phyloP scores from a whole-genome alignment of 1,284 basidiomycete genomes.

The Microbotryum saponariae region DNA sequence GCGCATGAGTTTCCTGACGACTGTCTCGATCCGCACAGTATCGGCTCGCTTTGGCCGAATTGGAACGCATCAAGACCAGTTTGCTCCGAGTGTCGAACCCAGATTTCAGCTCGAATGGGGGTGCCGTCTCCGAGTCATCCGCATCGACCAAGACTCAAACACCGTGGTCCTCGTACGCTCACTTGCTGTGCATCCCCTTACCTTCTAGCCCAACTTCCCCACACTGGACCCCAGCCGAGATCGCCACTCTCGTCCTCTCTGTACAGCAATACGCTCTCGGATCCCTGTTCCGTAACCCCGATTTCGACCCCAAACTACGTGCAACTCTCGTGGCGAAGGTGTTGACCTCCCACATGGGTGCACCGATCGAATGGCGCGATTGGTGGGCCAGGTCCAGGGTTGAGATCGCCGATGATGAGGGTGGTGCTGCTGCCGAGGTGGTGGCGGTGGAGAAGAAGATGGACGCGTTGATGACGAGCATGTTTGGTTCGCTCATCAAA shows the following conservation, averaged over 20 bases:
- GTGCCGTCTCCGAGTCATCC: too few species aligned
- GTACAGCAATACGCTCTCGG: constrained; percentile 23
- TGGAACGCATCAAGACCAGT: background rate
- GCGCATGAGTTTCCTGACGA: background rate
- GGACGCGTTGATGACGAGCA: constrained; percentile 16
- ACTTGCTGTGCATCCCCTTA: constrained; percentile 11
- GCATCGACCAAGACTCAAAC: too few species aligned
- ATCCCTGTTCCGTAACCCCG: constrained; percentile 12
- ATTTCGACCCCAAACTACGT: background rate
- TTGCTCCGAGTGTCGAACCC: too few species aligned
- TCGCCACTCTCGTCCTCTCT: constrained; percentile 23
- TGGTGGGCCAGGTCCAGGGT: background rate
- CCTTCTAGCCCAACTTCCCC: constrained; percentile 1
- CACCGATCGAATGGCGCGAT: constrained; percentile 13
- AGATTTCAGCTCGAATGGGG: too few species aligned
- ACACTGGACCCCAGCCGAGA: constrained; percentile 8
- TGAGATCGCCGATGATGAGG: background rate
- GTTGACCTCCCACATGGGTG: too few species aligned
- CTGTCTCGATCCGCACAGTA: constrained; percentile 7
- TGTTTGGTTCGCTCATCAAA: constrained; percentile 22
- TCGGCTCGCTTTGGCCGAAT: constrained; percentile 10
- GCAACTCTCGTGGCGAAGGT: too few species aligned
- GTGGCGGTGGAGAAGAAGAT: background rate
- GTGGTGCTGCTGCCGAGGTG: background rate
- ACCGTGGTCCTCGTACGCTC: background rate